phyloP scores from a whole-genome alignment of 768 basidiomycete genomes.

The Suillus spraguei region DNA sequence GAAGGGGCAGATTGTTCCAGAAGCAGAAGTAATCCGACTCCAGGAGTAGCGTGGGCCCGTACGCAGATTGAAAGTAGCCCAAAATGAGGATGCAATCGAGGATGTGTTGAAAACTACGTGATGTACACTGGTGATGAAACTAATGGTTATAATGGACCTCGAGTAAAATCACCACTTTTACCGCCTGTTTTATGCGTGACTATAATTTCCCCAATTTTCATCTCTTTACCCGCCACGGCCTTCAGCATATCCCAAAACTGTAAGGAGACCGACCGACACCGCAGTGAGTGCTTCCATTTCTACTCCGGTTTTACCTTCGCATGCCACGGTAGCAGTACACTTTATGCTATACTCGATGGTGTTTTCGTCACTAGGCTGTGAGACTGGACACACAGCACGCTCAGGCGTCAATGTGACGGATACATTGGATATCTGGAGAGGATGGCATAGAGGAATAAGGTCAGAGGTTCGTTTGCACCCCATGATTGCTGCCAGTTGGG shows the following conservation, averaged over 20 bases:
- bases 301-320: conserved; percentile 82
- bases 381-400: conserved; percentile 4
- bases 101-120: neutral
- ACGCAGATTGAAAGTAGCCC: neutral
- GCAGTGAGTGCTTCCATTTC: conserved; percentile 95
- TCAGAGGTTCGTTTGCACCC: conserved; percentile 82
- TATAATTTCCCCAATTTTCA: conserved; percentile 72
- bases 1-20: neutral
- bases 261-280: conserved; percentile 75
- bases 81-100: neutral
- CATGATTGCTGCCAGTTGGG: conserved; percentile 88
- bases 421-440: conserved; percentile 72
- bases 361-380: neutral
- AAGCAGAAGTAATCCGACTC: neutral
- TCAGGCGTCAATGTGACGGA: conserved; percentile 62
- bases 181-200: conserved; percentile 76
- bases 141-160: conserved; percentile 4
- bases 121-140: neutral
- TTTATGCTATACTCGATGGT: conserved; percentile 49
- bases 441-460: conserved; percentile 88
- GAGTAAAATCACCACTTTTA: conserved; percentile 67
- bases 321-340: conserved; percentile 70
- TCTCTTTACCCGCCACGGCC: conserved; percentile 84
- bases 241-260: conserved; percentile 96
- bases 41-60: neutral